Evolutionary conservation across 495 filamentous ascomycete species (phyloP), one percentile per base, ranked within the genome.

Genomic region (Penicillium macrosclerotiorum): DNA sequence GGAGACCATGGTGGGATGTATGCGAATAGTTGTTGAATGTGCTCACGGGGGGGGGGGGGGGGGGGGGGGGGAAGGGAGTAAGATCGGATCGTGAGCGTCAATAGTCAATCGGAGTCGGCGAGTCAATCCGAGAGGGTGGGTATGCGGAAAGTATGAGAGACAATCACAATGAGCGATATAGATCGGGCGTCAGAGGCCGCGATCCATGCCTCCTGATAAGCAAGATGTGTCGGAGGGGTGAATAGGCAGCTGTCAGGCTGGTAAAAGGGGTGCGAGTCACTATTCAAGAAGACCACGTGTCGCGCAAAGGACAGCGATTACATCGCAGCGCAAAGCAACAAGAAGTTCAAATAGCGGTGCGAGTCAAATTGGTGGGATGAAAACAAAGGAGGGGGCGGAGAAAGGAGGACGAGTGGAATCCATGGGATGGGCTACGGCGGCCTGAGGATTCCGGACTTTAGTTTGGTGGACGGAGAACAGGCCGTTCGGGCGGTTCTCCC

Each of bases 1-100:
- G 43, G 90, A 85, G 23, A 95, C 83, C 94, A 97, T 97, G 42
- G 11, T 51, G 58, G 45, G 37, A 33, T 20, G 29, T 45, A 26
- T 24, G 44, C 18, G 30, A 29, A 42, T n/a, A n/a, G n/a, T n/a
- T n/a, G n/a, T n/a, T n/a, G n/a, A n/a, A 18, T 22, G 40, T 4
- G 8, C 14, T 14, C 19, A 13, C 35, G 60, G 51, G 32, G 14
- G 29, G 27, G 44, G 29, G 37, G 37, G 38, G 37, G 25, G 43
- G 47, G 36, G 39, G 37, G 14, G 32, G 47, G 30, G 27, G 17
- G 30, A n/a, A 8, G 16, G 12, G 36, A 3, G n/a, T 5, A 25
- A 26, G 30, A n/a, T n/a, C n/a, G n/a, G n/a, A n/a, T n/a, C n/a
- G n/a, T n/a, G 25, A 12, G 18, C 34, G 19, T 23, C 34, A 16